phyloP scores from a whole-genome alignment of 305 asterid genomes.

The Euphrasia arctica region DNA sequence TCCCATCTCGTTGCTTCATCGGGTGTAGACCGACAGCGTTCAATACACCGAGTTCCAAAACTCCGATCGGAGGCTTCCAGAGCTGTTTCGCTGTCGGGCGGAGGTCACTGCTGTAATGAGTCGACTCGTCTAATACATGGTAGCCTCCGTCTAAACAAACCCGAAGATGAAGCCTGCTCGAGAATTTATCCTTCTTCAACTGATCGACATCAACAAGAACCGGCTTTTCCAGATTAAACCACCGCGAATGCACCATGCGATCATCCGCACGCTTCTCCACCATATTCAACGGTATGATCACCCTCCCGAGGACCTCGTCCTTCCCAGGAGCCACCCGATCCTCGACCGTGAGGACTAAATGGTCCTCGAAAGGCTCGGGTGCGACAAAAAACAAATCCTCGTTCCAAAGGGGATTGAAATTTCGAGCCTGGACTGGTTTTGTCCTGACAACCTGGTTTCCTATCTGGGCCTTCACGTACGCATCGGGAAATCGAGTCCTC shows the following conservation, averaged over 20 bases:
- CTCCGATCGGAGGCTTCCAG: slow-evolving; percentile 78
- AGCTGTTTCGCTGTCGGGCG: slow-evolving; percentile 94
- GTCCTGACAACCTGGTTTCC: slow-evolving; percentile 77
- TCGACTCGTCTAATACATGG: slow-evolving; percentile 89
- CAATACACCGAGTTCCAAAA: slow-evolving; percentile 70
- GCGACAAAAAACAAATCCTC: slow-evolving; percentile 78
- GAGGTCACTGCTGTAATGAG: slow-evolving; percentile 86
- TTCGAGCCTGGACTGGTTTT: slow-evolving; percentile 57
- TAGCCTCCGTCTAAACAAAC: slow-evolving; percentile 89
- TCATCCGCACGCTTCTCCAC: slow-evolving; percentile 80
- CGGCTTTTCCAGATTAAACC: slow-evolving; percentile 78
- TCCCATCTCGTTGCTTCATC: slow-evolving; percentile 76
- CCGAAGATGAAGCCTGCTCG: slow-evolving; percentile 70
- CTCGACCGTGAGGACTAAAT: slow-evolving; percentile 72
- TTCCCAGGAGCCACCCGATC: slow-evolving; percentile 86
- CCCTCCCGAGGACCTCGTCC: slow-evolving; percentile 81
- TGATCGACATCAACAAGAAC: slow-evolving; percentile 68
- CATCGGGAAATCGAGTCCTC: slow-evolving; percentile 65
- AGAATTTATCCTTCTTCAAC: slow-evolving; percentile 66
- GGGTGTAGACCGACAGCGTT: slow-evolving; percentile 82
- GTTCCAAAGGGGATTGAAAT: slow-evolving; percentile 70
- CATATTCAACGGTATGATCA: slow-evolving; percentile 57
- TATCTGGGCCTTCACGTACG: slow-evolving; percentile 70
- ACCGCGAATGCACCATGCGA: slow-evolving; percentile 66
- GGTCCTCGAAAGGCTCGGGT: slow-evolving; percentile 86